Evolutionary conservation across 2,329 filamentous ascomycete species (phyloP), one percentile per base, ranked within the genome.

Genomic region (Trichoderma breve): DNA sequence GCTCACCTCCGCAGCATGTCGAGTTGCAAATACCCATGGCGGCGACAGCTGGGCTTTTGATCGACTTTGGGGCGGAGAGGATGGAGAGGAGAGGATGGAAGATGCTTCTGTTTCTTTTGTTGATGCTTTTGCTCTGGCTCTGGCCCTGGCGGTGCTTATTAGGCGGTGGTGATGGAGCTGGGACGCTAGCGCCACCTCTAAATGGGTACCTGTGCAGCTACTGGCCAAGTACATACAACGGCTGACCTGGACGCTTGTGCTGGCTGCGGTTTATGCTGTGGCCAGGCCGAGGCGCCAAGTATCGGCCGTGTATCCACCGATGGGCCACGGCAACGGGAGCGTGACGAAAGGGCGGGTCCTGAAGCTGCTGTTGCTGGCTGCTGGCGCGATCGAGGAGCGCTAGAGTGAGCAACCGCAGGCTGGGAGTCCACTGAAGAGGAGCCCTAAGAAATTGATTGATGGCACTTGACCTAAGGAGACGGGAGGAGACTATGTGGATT

Each of bases 1-100:
- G 39, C 68, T 76, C 77, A 83, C 82, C 82, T 80, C 86, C 87
- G 81, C 88, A 91, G 83, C 89, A 91, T 67, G 81, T 76, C 76
- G 87, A 89, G 75, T 87, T 89, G 81, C 85, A 86, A 82, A 87
- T 88, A 83, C 85, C 89, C 89, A 91, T 91, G 82, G 83, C 78
- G 76, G 72, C 68, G 73, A 74, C 63, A 24, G 66, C 66, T 68
- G 64, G 51, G 51, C 53, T 47, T 55, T 36, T 55, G 43, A 34
- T 51, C 71, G 39, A 47, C 63, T 58, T 47, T 61, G 60, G 57
- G 64, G 64, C 55, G 66, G 55, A 61, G 66, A 69, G 39, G 57
- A 36, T 26, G 57, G 39, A 36, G 57, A 36, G 39, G 32, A 47
- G 66, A 53, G 64, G 30, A 24, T 51, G 65, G 60, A 43, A 58